A percentile compares a stretch with the other conserved stretches of the same genome.
Conservation (phyloP, 768 basidiomycete species). For the Leccinum obscurum region DNA sequence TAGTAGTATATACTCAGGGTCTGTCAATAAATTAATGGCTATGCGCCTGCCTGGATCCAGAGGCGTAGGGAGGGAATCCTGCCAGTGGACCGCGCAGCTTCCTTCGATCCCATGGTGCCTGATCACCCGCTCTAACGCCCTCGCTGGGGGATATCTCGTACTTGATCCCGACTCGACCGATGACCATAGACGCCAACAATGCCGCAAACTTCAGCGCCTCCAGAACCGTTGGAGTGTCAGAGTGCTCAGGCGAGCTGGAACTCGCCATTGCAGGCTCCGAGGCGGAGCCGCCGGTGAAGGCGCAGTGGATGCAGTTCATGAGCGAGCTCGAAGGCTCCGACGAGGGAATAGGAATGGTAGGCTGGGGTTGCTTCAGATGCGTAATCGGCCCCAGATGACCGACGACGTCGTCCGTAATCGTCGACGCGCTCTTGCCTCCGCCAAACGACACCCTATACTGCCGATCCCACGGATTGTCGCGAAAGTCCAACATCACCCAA, state of each 20-base stretch:
- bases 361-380: conserved; percentile 7
- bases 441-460: conserved; percentile 21
- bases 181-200: conserved; percentile 44
- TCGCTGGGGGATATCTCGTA: conserved; percentile 19
- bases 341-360: background rate
- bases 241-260: conserved; percentile 25
- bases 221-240: conserved; percentile 35
- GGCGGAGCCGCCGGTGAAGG: background rate
- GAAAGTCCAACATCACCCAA: conserved; percentile 38
- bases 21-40: conserved; percentile 1
- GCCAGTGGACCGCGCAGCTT: conserved; percentile 10
- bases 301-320: conserved; percentile 16
- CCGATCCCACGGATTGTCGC: conserved; percentile 31
- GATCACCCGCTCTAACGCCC: conserved; percentile 33
- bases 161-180: conserved; percentile 35
- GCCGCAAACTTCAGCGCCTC: conserved; percentile 57
- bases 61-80: conserved; percentile 1
- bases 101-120: conserved; percentile 39
- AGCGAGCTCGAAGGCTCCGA: conserved; percentile 8
- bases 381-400: conserved; percentile 20
- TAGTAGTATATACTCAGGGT: background rate
- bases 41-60: conserved; percentile 13
- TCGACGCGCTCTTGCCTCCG: conserved; percentile 18
- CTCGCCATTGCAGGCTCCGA: background rate
- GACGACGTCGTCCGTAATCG: conserved; percentile 21